Evolutionary conservation across 495 filamentous ascomycete genomes (phyloP).

Genomic region (Aspergillus nidulans): DNA sequence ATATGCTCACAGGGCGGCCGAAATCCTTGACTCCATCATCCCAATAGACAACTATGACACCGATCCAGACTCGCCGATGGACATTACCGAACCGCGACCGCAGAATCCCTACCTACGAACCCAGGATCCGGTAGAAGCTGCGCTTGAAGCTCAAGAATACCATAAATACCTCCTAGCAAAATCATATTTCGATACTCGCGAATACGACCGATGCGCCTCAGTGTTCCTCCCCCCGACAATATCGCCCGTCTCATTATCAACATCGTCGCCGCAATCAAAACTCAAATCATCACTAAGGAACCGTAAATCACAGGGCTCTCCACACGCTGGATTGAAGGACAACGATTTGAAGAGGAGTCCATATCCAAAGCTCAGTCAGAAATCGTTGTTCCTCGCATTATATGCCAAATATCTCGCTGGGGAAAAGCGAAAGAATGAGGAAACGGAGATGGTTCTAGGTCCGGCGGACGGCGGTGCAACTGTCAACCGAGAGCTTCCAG

Average conservation of each 20-base stretch:
- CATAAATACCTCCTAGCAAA: slow-evolving; percentile 86
- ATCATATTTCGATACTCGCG: slow-evolving; percentile 91
- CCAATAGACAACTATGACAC: slow-evolving; percentile 45
- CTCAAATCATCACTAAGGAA: slow-evolving; percentile 40
- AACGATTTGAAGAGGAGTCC: slow-evolving; percentile 26
- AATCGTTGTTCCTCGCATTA: slow-evolving; percentile 84
- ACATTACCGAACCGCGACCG: slow-evolving; percentile 33
- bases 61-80: slow-evolving; percentile 57
- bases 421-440: slow-evolving; percentile 94
- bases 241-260: slow-evolving; percentile 55
- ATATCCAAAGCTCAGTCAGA: slow-evolving; percentile 69
- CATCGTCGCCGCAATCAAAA: slow-evolving; percentile 43
- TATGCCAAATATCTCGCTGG: slow-evolving; percentile 92
- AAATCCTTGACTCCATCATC: slow-evolving; percentile 81
- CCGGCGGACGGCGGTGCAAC: slow-evolving; percentile 82
- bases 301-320: slow-evolving; percentile 51
- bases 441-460: slow-evolving; percentile 95
- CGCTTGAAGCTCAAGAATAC: slow-evolving; percentile 74
- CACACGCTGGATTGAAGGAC: slow-evolving; percentile 25
- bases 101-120: slow-evolving; percentile 46
- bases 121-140: slow-evolving; percentile 61
- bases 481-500: slow-evolving; percentile 74
- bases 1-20: slow-evolving; percentile 68
- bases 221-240: slow-evolving; percentile 77
- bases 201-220: slow-evolving; percentile 90